A percentile compares a stretch with the other conserved stretches of the same genome.
Evolutionary conservation across 2,329 filamentous ascomycete genomes (phyloP).

Genomic region (Fusarium concolor): DNA sequence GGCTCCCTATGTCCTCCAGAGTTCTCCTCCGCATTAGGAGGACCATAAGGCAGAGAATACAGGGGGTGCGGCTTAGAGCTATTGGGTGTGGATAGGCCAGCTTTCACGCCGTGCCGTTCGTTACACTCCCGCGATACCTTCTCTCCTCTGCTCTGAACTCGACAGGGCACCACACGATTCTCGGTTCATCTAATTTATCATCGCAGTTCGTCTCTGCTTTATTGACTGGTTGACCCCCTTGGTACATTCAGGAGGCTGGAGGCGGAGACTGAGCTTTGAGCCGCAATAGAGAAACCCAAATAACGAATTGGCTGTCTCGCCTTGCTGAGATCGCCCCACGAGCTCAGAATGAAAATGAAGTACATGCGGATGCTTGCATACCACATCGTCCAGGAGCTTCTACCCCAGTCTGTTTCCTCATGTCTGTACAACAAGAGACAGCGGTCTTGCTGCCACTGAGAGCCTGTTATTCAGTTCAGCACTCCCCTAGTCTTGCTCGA

Average conservation of each 20-base stretch:
- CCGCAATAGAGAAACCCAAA: constrained; percentile 18
- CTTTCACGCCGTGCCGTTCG: constrained; percentile 35
- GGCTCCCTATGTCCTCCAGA: constrained; percentile 31
- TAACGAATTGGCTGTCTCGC: constrained; percentile 30
- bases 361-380: constrained; percentile 45
- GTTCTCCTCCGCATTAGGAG: constrained; percentile 40
- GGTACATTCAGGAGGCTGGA: background rate
- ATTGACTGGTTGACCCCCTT: background rate
- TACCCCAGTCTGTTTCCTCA: constrained; percentile 41
- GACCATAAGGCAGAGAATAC: constrained; percentile 32
- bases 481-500: constrained; percentile 37
- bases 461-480: constrained; percentile 26
- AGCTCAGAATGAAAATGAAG: constrained; percentile 38
- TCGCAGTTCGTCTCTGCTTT: constrained; percentile 22
- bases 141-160: constrained; percentile 26
- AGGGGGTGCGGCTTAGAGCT: constrained; percentile 38
- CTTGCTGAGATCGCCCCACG: constrained; percentile 37
- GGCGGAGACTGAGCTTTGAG: constrained; percentile 21
- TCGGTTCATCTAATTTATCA: constrained; percentile 2
- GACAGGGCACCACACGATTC: constrained; percentile 18
- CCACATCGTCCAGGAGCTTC: constrained; percentile 39
- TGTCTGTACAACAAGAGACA: constrained; percentile 40
- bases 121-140: constrained; percentile 45
- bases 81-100: constrained; percentile 32
- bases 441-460: constrained; percentile 26